Conservation (phyloP, 805 yeast species). For the Monosporozyma servazzii region DNA sequence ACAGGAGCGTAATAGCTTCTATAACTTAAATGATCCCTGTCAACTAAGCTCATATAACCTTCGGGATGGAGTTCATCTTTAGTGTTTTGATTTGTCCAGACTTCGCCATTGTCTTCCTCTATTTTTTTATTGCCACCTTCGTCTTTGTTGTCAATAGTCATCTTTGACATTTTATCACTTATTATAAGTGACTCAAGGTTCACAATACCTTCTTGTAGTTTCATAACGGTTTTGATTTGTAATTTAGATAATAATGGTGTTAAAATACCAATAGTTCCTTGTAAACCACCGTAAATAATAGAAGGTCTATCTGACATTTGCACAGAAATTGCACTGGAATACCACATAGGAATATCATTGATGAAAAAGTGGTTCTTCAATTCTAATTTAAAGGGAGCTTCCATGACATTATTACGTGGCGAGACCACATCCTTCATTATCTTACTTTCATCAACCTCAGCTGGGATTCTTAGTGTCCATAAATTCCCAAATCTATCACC, state of each 20-base stretch:
- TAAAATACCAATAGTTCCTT: slow-evolving; percentile 72
- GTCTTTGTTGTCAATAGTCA: not conserved
- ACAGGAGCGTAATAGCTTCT: slow-evolving; percentile 78
- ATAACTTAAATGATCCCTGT: slow-evolving; percentile 57
- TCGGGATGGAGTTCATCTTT: slow-evolving; percentile 10
- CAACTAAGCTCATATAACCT: slow-evolving; percentile 37
- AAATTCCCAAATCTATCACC: slow-evolving; percentile 87
- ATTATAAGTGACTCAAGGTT: slow-evolving; percentile 4
- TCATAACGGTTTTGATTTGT: slow-evolving; percentile 52
- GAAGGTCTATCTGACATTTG: slow-evolving; percentile 46
- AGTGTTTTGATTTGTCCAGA: not conserved
- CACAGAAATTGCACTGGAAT: slow-evolving; percentile 35
- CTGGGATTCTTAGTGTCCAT: slow-evolving; percentile 51
- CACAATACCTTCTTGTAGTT: slow-evolving; percentile 37
- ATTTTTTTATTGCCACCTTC: slow-evolving; percentile 13
- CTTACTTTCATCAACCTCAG: slow-evolving; percentile 31
- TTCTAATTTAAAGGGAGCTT: slow-evolving; percentile 40
- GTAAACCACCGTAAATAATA: slow-evolving; percentile 63
- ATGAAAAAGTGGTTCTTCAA: slow-evolving; percentile 49
- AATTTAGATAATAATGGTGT: slow-evolving; percentile 54
- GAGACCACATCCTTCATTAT: not conserved
- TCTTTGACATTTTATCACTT: slow-evolving; percentile 11
- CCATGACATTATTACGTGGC: slow-evolving; percentile 17
- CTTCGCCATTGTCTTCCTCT: slow-evolving; percentile 4
- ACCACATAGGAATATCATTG: slow-evolving; percentile 61